Base-by-base conservation (phyloP, 192 early-diverging fungal genomes). In the Thamnidium elegans region DNA sequence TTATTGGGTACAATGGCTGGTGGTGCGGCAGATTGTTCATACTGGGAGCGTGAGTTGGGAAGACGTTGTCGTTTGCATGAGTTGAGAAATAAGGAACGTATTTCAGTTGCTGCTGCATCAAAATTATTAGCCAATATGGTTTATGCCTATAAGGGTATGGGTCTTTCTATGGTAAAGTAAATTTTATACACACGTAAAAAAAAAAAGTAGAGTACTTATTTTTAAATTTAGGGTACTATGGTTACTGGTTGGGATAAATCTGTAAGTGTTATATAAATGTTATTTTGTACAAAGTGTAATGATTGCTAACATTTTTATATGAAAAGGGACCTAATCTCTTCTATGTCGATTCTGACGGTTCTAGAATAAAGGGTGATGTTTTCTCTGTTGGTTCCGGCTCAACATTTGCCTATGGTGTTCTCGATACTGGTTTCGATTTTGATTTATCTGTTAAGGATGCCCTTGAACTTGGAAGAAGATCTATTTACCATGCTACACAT, bases 361-460 rank as follows among this genome's bases (percentile, higher is more conserved):
- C 89, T 51, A 84, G 97, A 30, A 69, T 98, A 64, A 88, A 85
- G 69, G 89, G 88, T 13, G 86, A 97, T 55, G 55, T 92, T 55
- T 99, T 99, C 73, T 96, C 94, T 34, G 97, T 99, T 36, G 97
- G 97, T 11, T 97, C 94, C 17, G 97, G 97, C n/a, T 94, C 95
- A 21, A 95, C 95, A 19, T 99, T 93, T 81, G 97, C 97, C 8
- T 99, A 99, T 76, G 96, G 97, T 82, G 90, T 99, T 44, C 80
- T 99, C 64, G 97, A 98, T 70, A 79, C 85, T 50, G 91, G 88
- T 64, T 97, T 93, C 78, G 82, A 84, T 54, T 84, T 72, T 70
- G 93, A 98, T 66, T 66, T 99, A 76, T 78, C 80, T 5, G 81
- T 86, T 3, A 84, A 83, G 2, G 94, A 97, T 71, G 97, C 97